A percentile compares a stretch with the other conserved stretches of the same genome.
phyloP scores from a whole-genome alignment of 495 filamentous ascomycete genomes.

The Jackrogersella multiformis region DNA sequence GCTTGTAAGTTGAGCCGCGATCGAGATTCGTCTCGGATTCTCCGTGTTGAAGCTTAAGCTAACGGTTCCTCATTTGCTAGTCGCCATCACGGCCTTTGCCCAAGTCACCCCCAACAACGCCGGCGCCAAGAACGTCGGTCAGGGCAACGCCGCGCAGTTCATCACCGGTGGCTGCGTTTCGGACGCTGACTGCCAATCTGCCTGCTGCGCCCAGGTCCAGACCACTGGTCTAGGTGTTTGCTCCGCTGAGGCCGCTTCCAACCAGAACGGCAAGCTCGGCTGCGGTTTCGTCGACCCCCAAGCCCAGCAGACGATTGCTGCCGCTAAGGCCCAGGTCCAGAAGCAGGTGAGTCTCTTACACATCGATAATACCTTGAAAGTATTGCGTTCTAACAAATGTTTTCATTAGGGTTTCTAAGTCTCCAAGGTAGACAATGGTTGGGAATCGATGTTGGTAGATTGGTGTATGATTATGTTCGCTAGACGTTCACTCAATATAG shows the following conservation, averaged over 20 bases:
- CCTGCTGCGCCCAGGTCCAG: constrained; percentile 41
- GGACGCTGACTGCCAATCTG: constrained; percentile 46
- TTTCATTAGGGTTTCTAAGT: not conserved
- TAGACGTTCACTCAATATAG: constrained; percentile 4
- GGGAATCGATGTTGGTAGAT: not conserved
- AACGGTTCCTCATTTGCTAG: constrained; percentile 23
- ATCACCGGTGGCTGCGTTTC: constrained; percentile 61
- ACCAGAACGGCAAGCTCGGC: constrained; percentile 48
- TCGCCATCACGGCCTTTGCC: constrained; percentile 46
- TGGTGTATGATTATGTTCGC: not conserved
- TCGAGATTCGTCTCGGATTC: not conserved
- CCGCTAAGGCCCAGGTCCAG: constrained; percentile 35
- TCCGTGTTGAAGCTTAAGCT: not conserved
- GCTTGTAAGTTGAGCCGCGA: constrained; percentile 43
- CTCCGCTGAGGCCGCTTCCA: constrained; percentile 43
- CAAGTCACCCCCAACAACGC: constrained; percentile 54
- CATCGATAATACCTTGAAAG: not conserved
- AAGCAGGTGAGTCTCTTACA: constrained; percentile 30
- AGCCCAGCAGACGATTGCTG: constrained; percentile 37
- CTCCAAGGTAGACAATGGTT: not conserved
- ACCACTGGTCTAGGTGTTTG: constrained; percentile 44
- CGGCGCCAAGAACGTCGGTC: constrained; percentile 58
- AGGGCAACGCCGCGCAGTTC: constrained; percentile 61
- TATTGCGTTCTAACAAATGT: not conserved
- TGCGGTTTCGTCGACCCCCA: constrained; percentile 60